phyloP scores from a whole-genome alignment of 2,329 filamentous ascomycete genomes.

The Didymella glomerata region DNA sequence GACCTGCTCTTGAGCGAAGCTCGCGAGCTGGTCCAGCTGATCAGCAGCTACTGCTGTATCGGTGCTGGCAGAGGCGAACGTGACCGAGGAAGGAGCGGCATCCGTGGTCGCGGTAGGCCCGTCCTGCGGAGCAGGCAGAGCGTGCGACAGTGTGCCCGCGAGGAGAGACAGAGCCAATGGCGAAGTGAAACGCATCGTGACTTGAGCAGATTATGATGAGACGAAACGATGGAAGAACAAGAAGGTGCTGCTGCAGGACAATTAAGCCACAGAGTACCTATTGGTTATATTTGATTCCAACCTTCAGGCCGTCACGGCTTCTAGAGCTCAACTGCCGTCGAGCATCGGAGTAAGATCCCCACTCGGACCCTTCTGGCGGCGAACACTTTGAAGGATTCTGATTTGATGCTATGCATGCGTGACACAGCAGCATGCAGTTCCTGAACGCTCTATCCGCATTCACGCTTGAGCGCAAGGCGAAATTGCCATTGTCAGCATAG shows the following conservation, averaged over 20 bases:
- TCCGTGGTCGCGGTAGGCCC: conserved; percentile 11
- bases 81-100: conserved; percentile 18
- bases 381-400: conserved; percentile 6
- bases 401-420: conserved; percentile 6
- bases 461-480: conserved; percentile 6
- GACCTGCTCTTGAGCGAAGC: conserved; percentile 31
- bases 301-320: not conserved
- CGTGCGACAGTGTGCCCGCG: conserved; percentile 35
- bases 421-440: not conserved
- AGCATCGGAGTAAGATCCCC: not conserved
- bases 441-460: not conserved
- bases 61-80: conserved; percentile 29
- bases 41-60: conserved; percentile 35
- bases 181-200: conserved; percentile 40
- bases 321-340: conserved; percentile 10
- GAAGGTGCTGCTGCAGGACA: conserved; percentile 11
- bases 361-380: conserved; percentile 4
- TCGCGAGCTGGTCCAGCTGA: conserved; percentile 36
- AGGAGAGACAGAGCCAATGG: conserved; percentile 35
- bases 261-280: not conserved
- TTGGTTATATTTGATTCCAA: conserved; percentile 10
- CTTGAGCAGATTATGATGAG: conserved; percentile 5
- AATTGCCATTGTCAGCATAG: conserved; percentile 8
- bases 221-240: conserved; percentile 5
- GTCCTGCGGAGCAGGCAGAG: conserved; percentile 36